Conservation (phyloP, 768 basidiomycete genomes). For the Erythrobasidium yunnanense region DNA sequence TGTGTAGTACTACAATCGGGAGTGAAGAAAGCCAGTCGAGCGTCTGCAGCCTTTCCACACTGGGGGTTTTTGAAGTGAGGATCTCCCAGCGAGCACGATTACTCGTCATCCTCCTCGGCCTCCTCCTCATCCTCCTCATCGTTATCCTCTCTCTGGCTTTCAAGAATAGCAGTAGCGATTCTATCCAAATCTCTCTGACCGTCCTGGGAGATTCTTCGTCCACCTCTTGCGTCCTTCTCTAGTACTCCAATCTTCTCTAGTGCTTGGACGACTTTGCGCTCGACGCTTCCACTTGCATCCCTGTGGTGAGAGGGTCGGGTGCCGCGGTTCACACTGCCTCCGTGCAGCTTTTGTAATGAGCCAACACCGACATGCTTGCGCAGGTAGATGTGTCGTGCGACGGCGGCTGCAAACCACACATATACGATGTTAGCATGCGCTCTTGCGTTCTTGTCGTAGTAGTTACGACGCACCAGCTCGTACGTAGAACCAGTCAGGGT, state of each 20-base stretch:
- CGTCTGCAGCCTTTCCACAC: too few species aligned
- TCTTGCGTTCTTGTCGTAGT: not conserved
- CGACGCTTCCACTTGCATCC: constrained; percentile 69
- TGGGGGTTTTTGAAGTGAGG: not conserved
- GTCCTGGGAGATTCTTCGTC: constrained; percentile 90
- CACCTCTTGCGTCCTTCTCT: constrained; percentile 77
- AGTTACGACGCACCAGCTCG: constrained; percentile 66
- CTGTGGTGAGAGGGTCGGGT: constrained; percentile 94
- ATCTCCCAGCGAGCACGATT: not conserved
- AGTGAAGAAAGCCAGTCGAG: too few species aligned
- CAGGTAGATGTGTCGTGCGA: constrained; percentile 99
- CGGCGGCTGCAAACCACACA: constrained; percentile 55
- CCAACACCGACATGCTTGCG: constrained; percentile 47
- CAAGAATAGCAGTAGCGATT: constrained; percentile 75
- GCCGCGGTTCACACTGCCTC: constrained; percentile 87
- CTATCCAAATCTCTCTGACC: constrained; percentile 91
- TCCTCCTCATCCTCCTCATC: constrained; percentile 26
- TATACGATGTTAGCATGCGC: not conserved
- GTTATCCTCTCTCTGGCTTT: constrained; percentile 19
- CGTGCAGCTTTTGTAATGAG: constrained; percentile 88
- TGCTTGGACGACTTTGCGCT: constrained; percentile 90
- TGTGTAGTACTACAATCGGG: too few species aligned
- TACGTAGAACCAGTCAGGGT: constrained; percentile 98
- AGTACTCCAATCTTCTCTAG: constrained; percentile 98
- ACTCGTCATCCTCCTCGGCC: constrained; percentile 26